Conservation (phyloP, 129 eudicot genomes). For the Arctium lappa region DNA sequence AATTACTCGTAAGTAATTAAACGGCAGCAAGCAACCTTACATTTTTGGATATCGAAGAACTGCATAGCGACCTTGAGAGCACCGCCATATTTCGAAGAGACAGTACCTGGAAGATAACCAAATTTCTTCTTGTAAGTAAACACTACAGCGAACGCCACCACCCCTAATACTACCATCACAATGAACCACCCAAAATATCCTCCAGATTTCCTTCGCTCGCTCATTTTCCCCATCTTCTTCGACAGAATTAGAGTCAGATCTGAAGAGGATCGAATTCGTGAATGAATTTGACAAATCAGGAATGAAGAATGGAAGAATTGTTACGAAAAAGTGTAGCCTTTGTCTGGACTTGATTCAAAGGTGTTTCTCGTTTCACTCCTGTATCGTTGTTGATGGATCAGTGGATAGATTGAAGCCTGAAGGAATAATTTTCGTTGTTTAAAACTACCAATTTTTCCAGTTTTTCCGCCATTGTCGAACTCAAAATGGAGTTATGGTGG, state of each 20-base stretch:
- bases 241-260: neutral
- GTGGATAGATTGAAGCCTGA: neutral
- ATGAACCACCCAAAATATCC: slow-evolving; percentile 40
- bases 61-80: slow-evolving; percentile 62
- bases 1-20: neutral
- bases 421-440: neutral
- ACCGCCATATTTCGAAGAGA: slow-evolving; percentile 43
- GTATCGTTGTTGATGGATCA: neutral
- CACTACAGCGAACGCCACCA: slow-evolving; percentile 25
- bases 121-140: slow-evolving; percentile 31
- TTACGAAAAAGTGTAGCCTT: neutral
- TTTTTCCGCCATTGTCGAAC: slow-evolving; percentile 14
- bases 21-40: slow-evolving; percentile 22
- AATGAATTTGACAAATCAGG: neutral
- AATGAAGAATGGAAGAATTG: neutral
- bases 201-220: slow-evolving; percentile 10
- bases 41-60: slow-evolving; percentile 72
- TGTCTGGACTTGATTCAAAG: slow-evolving; percentile 4
- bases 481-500: neutral
- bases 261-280: neutral
- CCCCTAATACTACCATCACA: slow-evolving; percentile 30
- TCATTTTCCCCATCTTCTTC: slow-evolving; percentile 14
- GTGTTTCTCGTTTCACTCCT: neutral
- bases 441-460: neutral
- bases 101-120: slow-evolving; percentile 56